Percentiles rank a stretch among this genome's conserved stretches.
Evolutionary conservation across 345 rosid genomes (phyloP).

Genomic region (Clausena lansium): DNA sequence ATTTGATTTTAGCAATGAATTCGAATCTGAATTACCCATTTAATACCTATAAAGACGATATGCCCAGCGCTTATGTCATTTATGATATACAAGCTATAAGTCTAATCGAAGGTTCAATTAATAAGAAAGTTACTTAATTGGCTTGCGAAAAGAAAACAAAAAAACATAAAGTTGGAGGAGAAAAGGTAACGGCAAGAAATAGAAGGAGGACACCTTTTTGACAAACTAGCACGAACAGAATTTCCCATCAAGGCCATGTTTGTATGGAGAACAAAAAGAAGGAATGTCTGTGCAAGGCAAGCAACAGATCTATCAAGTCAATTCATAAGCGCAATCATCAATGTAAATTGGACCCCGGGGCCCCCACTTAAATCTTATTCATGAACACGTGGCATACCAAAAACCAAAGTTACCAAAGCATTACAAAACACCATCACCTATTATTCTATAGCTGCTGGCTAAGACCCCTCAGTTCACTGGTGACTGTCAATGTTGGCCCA

Average conservation of each 20-base stretch:
- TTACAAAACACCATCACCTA: too few relatives aligned
- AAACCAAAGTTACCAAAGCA: slow-evolving; percentile 14
- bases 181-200: neutral
- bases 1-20: neutral
- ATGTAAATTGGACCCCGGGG: slow-evolving; percentile 29
- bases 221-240: slow-evolving; percentile 9
- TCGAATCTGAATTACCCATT: neutral
- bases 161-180: neutral
- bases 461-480: slow-evolving; percentile 24
- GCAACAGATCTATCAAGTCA: slow-evolving; percentile 24
- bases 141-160: slow-evolving; percentile 11
- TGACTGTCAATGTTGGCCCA: slow-evolving; percentile 29
- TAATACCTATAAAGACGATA: too few relatives aligned
- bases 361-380: slow-evolving; percentile 15
- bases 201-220: slow-evolving; percentile 10
- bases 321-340: slow-evolving; percentile 31
- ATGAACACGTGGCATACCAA: slow-evolving; percentile 19
- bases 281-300: slow-evolving; percentile 32
- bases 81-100: neutral
- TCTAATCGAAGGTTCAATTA: neutral
- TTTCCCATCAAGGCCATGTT: slow-evolving; percentile 5
- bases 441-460: neutral
- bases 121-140: slow-evolving; percentile 13
- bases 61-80: neutral
- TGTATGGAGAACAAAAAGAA: slow-evolving; percentile 5